Conservation (phyloP, 768 basidiomycete genomes). For the Suillus paluster region DNA sequence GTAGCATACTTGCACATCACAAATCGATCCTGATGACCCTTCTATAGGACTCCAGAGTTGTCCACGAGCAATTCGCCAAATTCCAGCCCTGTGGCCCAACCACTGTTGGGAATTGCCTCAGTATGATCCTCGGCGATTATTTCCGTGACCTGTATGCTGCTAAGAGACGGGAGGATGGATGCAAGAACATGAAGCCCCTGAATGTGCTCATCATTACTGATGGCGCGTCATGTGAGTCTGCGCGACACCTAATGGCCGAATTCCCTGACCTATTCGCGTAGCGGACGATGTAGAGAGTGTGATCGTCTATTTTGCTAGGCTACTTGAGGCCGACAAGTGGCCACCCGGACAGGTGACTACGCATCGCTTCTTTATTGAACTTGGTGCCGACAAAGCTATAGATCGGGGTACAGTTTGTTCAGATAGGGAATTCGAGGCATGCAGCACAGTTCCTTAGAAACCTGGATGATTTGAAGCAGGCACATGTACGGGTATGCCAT, state of each 20-base stretch:
- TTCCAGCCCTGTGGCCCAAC: slow-evolving; percentile 50
- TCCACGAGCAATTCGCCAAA: slow-evolving; percentile 47
- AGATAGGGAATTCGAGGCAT: slow-evolving; percentile 55
- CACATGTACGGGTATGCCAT: slow-evolving; percentile 48
- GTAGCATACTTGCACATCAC: neutral
- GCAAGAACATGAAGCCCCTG: slow-evolving; percentile 52
- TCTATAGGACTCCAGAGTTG: slow-evolving; percentile 39
- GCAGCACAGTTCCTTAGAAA: slow-evolving; percentile 50
- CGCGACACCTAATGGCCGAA: neutral
- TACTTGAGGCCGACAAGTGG: slow-evolving; percentile 55
- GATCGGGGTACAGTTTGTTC: slow-evolving; percentile 75
- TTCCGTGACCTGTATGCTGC: slow-evolving; percentile 39
- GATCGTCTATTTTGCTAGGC: slow-evolving; percentile 50
- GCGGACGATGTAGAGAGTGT: slow-evolving; percentile 56
- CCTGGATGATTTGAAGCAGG: slow-evolving; percentile 58
- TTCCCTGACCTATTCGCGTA: slow-evolving; percentile 20
- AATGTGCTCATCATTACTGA: slow-evolving; percentile 69
- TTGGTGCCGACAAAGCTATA: slow-evolving; percentile 27
- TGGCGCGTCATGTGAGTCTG: slow-evolving; percentile 58
- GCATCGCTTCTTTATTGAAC: neutral
- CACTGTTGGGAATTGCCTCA: slow-evolving; percentile 48
- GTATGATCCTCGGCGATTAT: slow-evolving; percentile 44
- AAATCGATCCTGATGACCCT: neutral
- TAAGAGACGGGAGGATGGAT: slow-evolving; percentile 21
- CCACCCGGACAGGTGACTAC: slow-evolving; percentile 54